Evolutionary conservation across 1,284 basidiomycete species (phyloP).

Genomic region (Taiwanofungus camphoratus): DNA sequence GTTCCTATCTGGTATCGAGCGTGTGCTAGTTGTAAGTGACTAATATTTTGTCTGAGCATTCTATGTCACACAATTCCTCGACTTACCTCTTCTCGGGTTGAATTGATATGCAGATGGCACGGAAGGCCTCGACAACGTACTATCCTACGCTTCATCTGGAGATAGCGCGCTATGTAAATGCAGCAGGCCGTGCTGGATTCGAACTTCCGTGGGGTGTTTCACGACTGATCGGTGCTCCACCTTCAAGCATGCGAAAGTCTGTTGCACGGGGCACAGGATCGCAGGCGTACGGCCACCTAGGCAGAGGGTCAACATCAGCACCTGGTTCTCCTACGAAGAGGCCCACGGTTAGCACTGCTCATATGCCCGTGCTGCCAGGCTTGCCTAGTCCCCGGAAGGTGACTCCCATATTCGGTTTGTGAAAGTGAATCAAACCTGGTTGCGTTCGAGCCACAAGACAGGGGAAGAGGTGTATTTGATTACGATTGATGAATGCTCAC

Average conservation of each 20-base stretch:
- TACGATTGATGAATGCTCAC: no score
- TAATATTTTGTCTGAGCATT: not conserved
- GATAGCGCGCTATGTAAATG: slow-evolving; percentile 75
- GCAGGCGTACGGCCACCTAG: slow-evolving; percentile 3
- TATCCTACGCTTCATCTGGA: slow-evolving; percentile 92
- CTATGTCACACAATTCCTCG: not conserved
- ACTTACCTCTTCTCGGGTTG: no score
- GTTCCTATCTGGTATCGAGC: slow-evolving; percentile 84
- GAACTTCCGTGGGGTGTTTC: slow-evolving; percentile 74
- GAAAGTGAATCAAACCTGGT: no score
- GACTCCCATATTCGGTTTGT: slow-evolving; percentile 19
- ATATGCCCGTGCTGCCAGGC: slow-evolving; percentile 8
- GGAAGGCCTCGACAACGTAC: slow-evolving; percentile 89
- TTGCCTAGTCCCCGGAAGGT: slow-evolving; percentile 13
- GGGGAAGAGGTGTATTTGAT: no score
- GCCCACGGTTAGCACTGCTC: not conserved
- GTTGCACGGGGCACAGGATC: not conserved
- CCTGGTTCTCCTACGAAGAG: slow-evolving; percentile 11
- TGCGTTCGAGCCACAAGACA: no score
- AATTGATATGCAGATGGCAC: slow-evolving; percentile 59
- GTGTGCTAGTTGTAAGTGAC: slow-evolving; percentile 60
- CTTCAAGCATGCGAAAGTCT: slow-evolving; percentile 45
- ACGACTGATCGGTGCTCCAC: slow-evolving; percentile 66
- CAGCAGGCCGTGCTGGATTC: slow-evolving; percentile 56
- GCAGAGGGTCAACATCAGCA: slow-evolving; percentile 3